These are phyloP conservation scores for Lecanicillium sp. DNA, from an alignment of 2,329 filamentous ascomycete species.

Conservation along the genomic window DNA sequence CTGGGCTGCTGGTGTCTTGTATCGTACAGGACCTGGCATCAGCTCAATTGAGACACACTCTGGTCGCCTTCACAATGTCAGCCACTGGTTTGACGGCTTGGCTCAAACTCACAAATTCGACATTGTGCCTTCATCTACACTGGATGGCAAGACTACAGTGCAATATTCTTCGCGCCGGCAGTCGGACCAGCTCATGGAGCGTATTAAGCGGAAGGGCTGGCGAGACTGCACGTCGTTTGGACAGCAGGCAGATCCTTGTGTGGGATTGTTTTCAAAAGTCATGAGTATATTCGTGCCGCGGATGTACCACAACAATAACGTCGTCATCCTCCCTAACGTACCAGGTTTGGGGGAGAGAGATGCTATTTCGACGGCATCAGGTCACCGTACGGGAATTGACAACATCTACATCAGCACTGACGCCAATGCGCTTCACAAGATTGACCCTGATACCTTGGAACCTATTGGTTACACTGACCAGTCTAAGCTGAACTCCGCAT, in stretches of 20 bases:
- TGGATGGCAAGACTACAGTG: slow-evolving; percentile 31
- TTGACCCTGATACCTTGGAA: slow-evolving; percentile 66
- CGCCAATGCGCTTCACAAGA: slow-evolving; percentile 44
- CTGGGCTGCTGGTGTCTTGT: slow-evolving; percentile 65
- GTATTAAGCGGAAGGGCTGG: slow-evolving; percentile 52
- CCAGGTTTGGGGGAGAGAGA: slow-evolving; percentile 40
- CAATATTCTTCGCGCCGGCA: slow-evolving; percentile 66
- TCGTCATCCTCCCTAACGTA: slow-evolving; percentile 58
- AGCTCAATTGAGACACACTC: slow-evolving; percentile 51
- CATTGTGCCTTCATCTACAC: slow-evolving; percentile 39
- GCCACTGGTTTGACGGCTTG: slow-evolving; percentile 79
- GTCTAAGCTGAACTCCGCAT: slow-evolving; percentile 53
- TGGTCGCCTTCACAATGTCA: slow-evolving; percentile 51
- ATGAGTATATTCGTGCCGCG: slow-evolving; percentile 49
- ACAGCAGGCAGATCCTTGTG: slow-evolving; percentile 65
- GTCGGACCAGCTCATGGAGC: slow-evolving; percentile 53
- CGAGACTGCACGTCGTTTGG: slow-evolving; percentile 56
- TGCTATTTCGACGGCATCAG: slow-evolving; percentile 13
- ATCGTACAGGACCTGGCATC: slow-evolving; percentile 65
- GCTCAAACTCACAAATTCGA: slow-evolving; percentile 66
- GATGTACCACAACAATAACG: slow-evolving; percentile 46
- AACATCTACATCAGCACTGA: slow-evolving; percentile 53
- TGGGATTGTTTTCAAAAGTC: slow-evolving; percentile 64
- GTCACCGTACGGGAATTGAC: slow-evolving; percentile 31
- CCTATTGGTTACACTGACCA: slow-evolving; percentile 60